Base-by-base conservation (phyloP, 495 filamentous ascomycete species). In the Tuber microsphaerosporum region DNA sequence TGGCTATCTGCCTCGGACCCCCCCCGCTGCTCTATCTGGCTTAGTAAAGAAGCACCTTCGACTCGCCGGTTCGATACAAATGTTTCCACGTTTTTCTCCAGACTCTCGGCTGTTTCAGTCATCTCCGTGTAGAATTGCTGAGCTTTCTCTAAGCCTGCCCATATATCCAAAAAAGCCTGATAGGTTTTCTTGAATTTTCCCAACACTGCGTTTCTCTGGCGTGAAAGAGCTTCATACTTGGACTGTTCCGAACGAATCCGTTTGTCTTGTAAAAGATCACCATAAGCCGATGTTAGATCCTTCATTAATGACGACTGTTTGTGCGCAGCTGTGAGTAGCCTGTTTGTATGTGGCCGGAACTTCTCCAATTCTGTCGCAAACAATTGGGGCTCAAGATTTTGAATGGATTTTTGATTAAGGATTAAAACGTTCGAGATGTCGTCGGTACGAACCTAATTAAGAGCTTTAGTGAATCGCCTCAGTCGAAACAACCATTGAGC, bases 351-450 rank as follows among this genome's bases (percentile, higher is more conserved):
- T 20, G 93, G 94, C 69, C 93, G 88, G 85, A 97, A 99, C 83
- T 99, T 99, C 83, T 97, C 96, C 16, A 99, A 88, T 84, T 99
- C 94, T 7, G 91, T 89, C 78, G 97, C 91, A 84, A 99, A 99
- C 19, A 98, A 88, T 81, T 94, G 92, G 43, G 86, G 91, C 82
- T 98, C 95, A 81, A 93, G 93, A 82, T 91, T 93, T 45, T 92
- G 86, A 77, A 97, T 93, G 2, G 93, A 90, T 82, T 97, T 97
- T 82, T 97, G 97, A 86, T 99, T 99, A 51, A 99, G 86, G 70
- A 99, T 98, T 78, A 98, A 85, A 39, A 98, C 93, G 81, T 96
- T 94, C 19, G 94, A 97, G 77, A 98, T 98, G 81, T 99, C 96
- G 80, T 99, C 96, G 80, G 90, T 92, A 84, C 95, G 95, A 70